Conservation (phyloP, 169 alveolate genomes). For the Plasmodium gaboni region DNA sequence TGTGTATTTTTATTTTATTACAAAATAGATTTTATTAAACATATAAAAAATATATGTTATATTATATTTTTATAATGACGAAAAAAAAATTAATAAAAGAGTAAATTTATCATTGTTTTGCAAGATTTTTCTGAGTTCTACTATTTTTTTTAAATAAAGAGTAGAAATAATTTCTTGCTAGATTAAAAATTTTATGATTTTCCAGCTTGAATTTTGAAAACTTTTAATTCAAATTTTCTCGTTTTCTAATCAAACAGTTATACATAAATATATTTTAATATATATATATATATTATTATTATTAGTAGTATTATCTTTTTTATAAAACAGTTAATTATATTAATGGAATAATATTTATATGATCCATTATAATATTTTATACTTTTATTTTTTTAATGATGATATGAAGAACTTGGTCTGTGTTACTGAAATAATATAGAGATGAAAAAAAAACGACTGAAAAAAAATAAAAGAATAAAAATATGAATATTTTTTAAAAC, state of each 20-base stretch:
- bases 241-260: slow-evolving; percentile 26
- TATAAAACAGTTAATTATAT: not conserved
- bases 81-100: not conserved
- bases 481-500: not conserved
- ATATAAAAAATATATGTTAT: not conserved
- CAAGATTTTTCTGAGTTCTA: slow-evolving; percentile 74
- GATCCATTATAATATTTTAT: not conserved
- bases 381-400: slow-evolving; percentile 53
- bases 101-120: not conserved
- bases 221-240: slow-evolving; percentile 25
- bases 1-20: not conserved
- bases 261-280: slow-evolving; percentile 2
- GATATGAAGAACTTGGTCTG: slow-evolving; percentile 65
- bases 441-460: slow-evolving; percentile 41
- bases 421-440: slow-evolving; percentile 70
- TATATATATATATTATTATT: not conserved
- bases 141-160: slow-evolving; percentile 9
- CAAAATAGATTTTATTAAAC: not conserved
- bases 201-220: slow-evolving; percentile 63
- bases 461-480: slow-evolving; percentile 22
- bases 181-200: slow-evolving; percentile 25
- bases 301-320: too few relatives aligned
- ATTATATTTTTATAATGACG: too few relatives aligned
- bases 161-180: slow-evolving; percentile 74
- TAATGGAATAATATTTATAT: not conserved